Conservation (phyloP, 257 asterid genomes). For the Gentiana straminea region DNA sequence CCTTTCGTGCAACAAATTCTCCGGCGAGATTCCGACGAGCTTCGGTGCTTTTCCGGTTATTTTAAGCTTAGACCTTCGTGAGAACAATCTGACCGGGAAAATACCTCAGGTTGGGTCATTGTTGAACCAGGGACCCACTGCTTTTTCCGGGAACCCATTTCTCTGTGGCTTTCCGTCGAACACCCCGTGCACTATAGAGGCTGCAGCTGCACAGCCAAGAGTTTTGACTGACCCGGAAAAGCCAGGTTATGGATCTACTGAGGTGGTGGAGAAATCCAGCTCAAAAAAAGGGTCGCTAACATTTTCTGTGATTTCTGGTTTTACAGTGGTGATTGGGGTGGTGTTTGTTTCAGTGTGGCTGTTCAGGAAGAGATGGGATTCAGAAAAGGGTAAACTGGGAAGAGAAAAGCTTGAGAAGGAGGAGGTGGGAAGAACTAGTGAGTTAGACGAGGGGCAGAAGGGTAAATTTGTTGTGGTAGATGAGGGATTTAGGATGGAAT, state of each 20-base stretch:
- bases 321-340: constrained; percentile 39
- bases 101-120: constrained; percentile 76
- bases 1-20: constrained; percentile 56
- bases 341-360: constrained; percentile 50
- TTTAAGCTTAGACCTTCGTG: constrained; percentile 65
- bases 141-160: constrained; percentile 66
- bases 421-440: constrained; percentile 9
- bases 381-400: constrained; percentile 28
- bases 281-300: constrained; percentile 31
- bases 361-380: constrained; percentile 42
- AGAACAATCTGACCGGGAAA: constrained; percentile 72
- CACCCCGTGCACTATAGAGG: constrained; percentile 35
- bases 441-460: constrained; percentile 53
- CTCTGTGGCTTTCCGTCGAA: constrained; percentile 88
- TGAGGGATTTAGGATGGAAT: constrained; percentile 67
- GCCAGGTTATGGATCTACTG: constrained; percentile 28
- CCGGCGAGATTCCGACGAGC: constrained; percentile 71
- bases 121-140: constrained; percentile 96
- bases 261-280: constrained; percentile 22
- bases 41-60: constrained; percentile 70
- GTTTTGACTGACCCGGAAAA: constrained; percentile 34
- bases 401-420: constrained; percentile 30
- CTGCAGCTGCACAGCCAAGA: constrained; percentile 55
- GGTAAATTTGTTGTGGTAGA: constrained; percentile 70
- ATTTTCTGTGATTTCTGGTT: constrained; percentile 51